Percentiles rank a stretch among this genome's conserved stretches.
Conservation (phyloP, 2,329 filamentous ascomycete genomes). For the Ceratocystiopsis sp. region DNA sequence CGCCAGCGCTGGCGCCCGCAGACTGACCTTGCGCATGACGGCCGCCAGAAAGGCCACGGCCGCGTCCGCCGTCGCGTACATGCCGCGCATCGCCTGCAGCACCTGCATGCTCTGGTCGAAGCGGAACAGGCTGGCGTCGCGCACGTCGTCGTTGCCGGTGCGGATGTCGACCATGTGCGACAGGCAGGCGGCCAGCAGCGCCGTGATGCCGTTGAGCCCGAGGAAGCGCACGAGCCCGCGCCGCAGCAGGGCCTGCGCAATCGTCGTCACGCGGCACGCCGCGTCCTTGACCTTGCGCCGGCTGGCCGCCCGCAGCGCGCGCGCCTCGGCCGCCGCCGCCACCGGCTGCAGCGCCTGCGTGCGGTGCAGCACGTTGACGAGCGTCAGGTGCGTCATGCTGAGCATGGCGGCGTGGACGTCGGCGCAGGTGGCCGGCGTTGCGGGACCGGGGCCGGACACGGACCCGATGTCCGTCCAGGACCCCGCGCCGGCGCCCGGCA, state of each 20-base stretch:
- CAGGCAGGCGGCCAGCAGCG: constrained; percentile 1
- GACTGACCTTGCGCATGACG: neutral
- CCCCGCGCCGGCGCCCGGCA: too few relatives aligned
- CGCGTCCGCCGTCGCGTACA: constrained; percentile 1
- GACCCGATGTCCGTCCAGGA: neutral
- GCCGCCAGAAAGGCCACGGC: neutral
- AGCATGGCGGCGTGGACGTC: constrained; percentile 2
- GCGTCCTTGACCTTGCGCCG: constrained; percentile 1
- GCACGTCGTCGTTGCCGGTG: constrained; percentile 1
- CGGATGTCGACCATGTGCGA: constrained; percentile 4
- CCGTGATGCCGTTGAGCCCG: constrained; percentile 1
- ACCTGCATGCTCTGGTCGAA: constrained; percentile 2
- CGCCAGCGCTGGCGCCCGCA: neutral
- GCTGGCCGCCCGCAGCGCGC: neutral
- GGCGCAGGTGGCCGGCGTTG: neutral
- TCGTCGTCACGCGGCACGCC: constrained; percentile 1
- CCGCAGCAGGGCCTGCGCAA: neutral
- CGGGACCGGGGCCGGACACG: too few relatives aligned
- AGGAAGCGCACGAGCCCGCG: constrained; percentile 2
- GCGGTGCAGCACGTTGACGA: constrained; percentile 1
- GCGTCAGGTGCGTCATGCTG: neutral
- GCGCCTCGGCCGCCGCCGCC: neutral
- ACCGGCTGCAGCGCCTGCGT: neutral
- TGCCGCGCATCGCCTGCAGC: neutral
- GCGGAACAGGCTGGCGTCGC: constrained; percentile 2